Percentiles rank a stretch among this genome's conserved stretches.
Conservation (phyloP, 148 eudicot genomes). For the Rhododendron henanense region DNA sequence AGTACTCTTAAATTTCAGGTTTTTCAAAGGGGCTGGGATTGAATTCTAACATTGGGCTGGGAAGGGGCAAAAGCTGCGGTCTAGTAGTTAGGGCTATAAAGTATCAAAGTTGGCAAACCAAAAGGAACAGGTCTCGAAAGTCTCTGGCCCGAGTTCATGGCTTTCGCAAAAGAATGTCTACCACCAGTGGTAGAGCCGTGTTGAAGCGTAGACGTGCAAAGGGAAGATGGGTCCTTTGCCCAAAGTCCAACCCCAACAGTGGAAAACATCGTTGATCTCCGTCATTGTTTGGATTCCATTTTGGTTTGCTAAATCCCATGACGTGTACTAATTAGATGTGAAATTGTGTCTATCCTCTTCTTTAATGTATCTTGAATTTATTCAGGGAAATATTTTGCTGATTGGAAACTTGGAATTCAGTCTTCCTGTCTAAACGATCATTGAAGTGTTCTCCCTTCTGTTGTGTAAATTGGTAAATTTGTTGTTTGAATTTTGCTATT, state of each 20-base stretch:
- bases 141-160: conserved; percentile 84
- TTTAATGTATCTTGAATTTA: background rate
- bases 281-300: conserved; percentile 6
- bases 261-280: conserved; percentile 50
- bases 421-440: background rate
- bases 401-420: background rate
- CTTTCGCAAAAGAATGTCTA: conserved; percentile 72
- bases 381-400: background rate
- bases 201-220: conserved; percentile 80
- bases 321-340: background rate
- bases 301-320: conserved; percentile 17
- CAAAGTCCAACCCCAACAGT: conserved; percentile 64
- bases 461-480: background rate
- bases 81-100: conserved; percentile 71
- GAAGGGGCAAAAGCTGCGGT: conserved; percentile 36
- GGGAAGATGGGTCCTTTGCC: conserved; percentile 79
- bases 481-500: background rate
- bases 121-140: conserved; percentile 74
- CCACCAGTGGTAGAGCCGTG: conserved; percentile 83
- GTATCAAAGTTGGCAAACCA: conserved; percentile 70
- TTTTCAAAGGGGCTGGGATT: conserved; percentile 55
- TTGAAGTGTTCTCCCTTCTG: background rate
- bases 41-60: conserved; percentile 26
- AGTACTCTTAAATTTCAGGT: conserved; percentile 38
- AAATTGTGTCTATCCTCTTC: background rate